These are phyloP conservation scores for Venturiaceae sp. DNA, from an alignment of 2,329 filamentous ascomycete species.

Conservation along the genomic window DNA sequence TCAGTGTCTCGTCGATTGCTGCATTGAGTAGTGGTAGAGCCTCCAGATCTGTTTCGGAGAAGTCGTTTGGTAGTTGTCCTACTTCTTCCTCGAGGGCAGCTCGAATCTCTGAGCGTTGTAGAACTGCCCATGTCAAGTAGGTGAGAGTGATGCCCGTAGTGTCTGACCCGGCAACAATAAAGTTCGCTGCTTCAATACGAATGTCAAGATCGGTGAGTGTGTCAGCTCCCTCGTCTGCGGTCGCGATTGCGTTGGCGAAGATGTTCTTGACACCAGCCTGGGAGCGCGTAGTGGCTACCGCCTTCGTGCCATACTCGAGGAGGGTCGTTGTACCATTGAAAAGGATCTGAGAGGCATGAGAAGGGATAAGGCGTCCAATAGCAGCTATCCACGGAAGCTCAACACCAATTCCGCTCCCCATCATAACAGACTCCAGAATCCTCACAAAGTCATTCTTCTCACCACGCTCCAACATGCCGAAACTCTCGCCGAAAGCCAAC, in stretches of 20 bases:
- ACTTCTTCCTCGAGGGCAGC: neutral
- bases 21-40: neutral
- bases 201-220: conserved; percentile 22
- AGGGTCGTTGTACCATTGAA: conserved; percentile 24
- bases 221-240: conserved; percentile 18
- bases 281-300: conserved; percentile 18
- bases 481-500: conserved; percentile 28
- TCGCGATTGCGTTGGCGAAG: conserved; percentile 22
- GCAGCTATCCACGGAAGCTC: conserved; percentile 23
- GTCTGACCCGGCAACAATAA: conserved; percentile 24
- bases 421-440: conserved; percentile 23
- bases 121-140: conserved; percentile 22
- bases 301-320: conserved; percentile 19
- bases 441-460: conserved; percentile 24
- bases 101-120: conserved; percentile 11
- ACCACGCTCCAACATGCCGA: conserved; percentile 21
- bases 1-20: neutral
- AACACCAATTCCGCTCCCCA: conserved; percentile 24
- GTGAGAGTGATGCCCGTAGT: conserved; percentile 23
- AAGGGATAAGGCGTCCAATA: conserved; percentile 19
- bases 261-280: conserved; percentile 21
- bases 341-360: conserved; percentile 20
- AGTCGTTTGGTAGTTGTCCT: neutral
- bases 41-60: neutral
- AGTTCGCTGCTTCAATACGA: conserved; percentile 21